Base-by-base conservation (phyloP, 495 filamentous ascomycete genomes). In the Neurospora terricola region DNA sequence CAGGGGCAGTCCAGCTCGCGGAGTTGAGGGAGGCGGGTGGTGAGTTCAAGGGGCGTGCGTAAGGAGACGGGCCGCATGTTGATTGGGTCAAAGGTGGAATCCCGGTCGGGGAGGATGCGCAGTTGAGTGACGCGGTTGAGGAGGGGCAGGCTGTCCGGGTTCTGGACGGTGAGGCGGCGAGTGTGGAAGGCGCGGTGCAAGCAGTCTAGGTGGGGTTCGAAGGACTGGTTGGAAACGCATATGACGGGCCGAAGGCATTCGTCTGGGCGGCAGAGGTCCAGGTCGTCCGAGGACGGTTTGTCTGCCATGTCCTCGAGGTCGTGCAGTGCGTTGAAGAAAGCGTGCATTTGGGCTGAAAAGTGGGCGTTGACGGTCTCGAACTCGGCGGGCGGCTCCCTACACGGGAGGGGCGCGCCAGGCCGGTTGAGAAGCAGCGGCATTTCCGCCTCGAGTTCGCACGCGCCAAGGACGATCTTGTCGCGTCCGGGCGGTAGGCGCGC, bases 321-420 rank as follows among this genome's bases (percentile, higher is more conserved):
- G 70, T 71, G 76, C 8, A 76, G 71, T 54, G 71, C 74, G 23
- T 77, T 70, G 74, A 78, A 77, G 30, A 77, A 75, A 23, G 77
- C 74, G 69, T 80, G 79, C 2, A 80, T 37, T 75, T 80, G 75
- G 62, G 76, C 78, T 42, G 75, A 77, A 70, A 77, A 77, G 39
- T 76, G 76, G 27, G 73, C 72, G 75, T 78, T 77, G 75, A 79
- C 68, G 40, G 23, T 59, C 72, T 77, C 73, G 69, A 77, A 77
- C 69, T 73, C 76, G 39, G 62, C 73, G 43, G 62, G 59, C 69
- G 76, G 71, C 75, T 80, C 78, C 71, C 76, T 40, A 34, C 76
- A 80, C 37, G 76, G 36, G 34, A 80, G 70, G 43, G 59, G 77
- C 69, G 70, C 74, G 43, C 69, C 72, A 36, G 70, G 69, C 38